phyloP scores from a whole-genome alignment of 768 basidiomycete genomes.

The Suillus lakei region DNA sequence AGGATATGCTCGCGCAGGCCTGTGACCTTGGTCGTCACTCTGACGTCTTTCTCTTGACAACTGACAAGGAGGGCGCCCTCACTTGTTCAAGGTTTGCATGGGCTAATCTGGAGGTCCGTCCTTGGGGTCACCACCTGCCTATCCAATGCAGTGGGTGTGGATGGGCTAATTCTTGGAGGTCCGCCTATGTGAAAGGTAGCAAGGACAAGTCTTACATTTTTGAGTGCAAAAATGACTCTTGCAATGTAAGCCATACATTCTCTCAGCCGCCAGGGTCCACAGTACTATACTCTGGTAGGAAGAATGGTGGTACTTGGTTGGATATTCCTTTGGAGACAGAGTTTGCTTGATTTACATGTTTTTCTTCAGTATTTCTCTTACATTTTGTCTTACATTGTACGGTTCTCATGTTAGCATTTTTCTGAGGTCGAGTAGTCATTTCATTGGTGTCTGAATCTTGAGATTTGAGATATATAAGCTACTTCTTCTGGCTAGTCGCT shows the following conservation, averaged over 20 bases:
- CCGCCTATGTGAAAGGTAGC: neutral
- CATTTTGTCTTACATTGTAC: neutral
- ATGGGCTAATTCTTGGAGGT: neutral
- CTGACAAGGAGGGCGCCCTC: neutral
- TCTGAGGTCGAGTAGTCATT: neutral
- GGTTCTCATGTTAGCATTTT: neutral
- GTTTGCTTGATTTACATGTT: neutral
- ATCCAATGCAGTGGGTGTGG: slow-evolving; percentile 7
- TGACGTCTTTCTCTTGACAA: neutral
- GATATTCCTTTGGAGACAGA: neutral
- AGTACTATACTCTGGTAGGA: neutral
- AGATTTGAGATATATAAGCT: neutral
- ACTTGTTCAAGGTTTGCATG: neutral
- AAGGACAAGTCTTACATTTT: neutral
- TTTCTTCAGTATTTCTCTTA: neutral
- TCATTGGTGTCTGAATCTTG: neutral
- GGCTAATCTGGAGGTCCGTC: neutral
- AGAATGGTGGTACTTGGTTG: neutral
- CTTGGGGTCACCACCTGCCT: slow-evolving; percentile 4
- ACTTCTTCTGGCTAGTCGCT: too few species aligned
- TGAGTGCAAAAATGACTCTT: slow-evolving; percentile 1
- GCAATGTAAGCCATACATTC: neutral
- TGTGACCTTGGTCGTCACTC: neutral
- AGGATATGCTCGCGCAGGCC: neutral
- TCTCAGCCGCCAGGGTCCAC: neutral